Evolutionary conservation across 2,329 filamentous ascomycete species (phyloP), one percentile per base, ranked within the genome.

Genomic region (Hirsutella rhossiliensis): DNA sequence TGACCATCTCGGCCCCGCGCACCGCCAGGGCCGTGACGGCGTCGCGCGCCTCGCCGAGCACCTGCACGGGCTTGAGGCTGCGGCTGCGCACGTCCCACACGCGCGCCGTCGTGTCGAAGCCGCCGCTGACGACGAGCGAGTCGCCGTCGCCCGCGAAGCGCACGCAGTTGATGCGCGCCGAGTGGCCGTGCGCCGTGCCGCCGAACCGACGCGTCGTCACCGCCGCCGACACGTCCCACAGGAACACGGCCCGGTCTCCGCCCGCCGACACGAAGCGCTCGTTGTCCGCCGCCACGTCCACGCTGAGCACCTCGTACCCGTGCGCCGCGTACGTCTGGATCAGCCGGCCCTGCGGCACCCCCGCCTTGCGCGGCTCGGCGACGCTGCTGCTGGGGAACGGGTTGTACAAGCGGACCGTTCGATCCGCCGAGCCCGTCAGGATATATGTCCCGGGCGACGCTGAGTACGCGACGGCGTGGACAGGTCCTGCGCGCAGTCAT

Each of bases 321-420:
- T 98, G 92, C 3, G 85, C 87, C 31, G 80, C 70, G 67, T 95
- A 98, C 31, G 80, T 85, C 64, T 96, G 89, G 57, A 98, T 87
- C 4, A 92, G 80, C 2, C 71, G 68, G 52, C 73, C 75, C 47
- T 72, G 58, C 1, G 72, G 69, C 6, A 67, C 49, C 1, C 51
- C 32, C 3, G 51, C 40, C 32, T 52, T 52, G 51, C 58, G 20
- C 51, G 47, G 45, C 29, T 56, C 53, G 1, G 54, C 50, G 57
- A 50, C 65, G 48, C 49, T 67, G 58, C 59, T 61, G 47, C 66
- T 69, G 43, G 76, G 73, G 42, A 69, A 68, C 1, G 84, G 83
- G 63, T 95, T 95, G 69, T 88, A 94, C 36, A 96, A 81, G 45
- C 89, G 82, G 60, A 96, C 80, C 15, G 78, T 75, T 49, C 88